A percentile compares a stretch with the other conserved stretches of the same genome.
Conservation (phyloP, 495 filamentous ascomycete genomes). For the Talaromyces wortmannii region DNA sequence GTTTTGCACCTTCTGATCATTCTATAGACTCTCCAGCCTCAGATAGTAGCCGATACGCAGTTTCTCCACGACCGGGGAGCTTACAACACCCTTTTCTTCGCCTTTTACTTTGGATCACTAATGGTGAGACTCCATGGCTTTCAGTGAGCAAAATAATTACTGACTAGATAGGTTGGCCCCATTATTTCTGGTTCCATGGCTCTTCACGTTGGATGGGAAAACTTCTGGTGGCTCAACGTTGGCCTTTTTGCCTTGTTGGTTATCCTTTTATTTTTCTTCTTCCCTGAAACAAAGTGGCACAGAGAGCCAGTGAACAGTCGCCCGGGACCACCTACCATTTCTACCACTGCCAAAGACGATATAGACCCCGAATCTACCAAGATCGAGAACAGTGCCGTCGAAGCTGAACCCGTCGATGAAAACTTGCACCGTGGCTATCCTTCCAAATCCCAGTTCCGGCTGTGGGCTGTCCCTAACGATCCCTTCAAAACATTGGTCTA, state of each 20-base stretch:
- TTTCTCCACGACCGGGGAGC: conserved; percentile 61
- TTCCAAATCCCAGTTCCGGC: conserved; percentile 45
- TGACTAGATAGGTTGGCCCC: neutral
- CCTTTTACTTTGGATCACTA: conserved; percentile 33
- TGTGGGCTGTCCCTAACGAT: conserved; percentile 36
- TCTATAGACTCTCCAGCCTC: conserved; percentile 41
- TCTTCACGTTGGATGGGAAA: conserved; percentile 47
- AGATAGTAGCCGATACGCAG: conserved; percentile 59
- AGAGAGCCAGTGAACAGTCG: conserved; percentile 14
- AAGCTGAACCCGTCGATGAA: conserved; percentile 15
- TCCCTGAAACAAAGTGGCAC: conserved; percentile 57
- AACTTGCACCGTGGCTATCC: conserved; percentile 45
- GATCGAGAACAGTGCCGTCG: conserved; percentile 11
- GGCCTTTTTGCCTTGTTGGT: conserved; percentile 37
- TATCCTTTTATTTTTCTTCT: conserved; percentile 45
- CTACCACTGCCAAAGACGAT: neutral
- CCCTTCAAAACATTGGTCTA: conserved; percentile 33
- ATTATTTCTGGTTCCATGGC: conserved; percentile 43
- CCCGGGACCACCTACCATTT: neutral
- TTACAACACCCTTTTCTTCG: conserved; percentile 61
- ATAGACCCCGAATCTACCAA: conserved; percentile 11
- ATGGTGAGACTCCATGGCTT: neutral
- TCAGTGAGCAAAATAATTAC: neutral
- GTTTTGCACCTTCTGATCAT: no score
- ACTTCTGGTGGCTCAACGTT: conserved; percentile 53